These are phyloP conservation scores for Acanthamoeba healyi DNA, from an alignment of 208 protist species.

Conservation along the genomic window DNA sequence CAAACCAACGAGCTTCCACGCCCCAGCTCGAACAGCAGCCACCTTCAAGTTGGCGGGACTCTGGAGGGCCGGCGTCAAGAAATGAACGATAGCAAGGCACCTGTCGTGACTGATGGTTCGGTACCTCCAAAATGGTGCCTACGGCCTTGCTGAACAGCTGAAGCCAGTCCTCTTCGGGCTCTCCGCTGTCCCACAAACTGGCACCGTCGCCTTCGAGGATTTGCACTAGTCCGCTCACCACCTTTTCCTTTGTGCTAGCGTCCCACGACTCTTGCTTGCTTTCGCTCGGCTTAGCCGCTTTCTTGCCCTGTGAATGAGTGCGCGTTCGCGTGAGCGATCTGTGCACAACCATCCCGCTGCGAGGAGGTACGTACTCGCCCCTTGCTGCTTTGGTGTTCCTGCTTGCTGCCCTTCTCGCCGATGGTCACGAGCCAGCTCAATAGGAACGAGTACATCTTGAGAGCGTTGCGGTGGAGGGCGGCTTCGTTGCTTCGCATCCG, in stretches of 20 bases:
- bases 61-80: background rate
- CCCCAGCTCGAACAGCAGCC: background rate
- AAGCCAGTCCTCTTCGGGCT: conserved; percentile 55
- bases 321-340: too few relatives aligned
- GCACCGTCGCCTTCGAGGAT: conserved; percentile 35
- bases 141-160: conserved; percentile 34
- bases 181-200: conserved; percentile 52
- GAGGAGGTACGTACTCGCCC: background rate
- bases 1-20: background rate
- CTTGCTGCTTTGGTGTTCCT: background rate
- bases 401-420: conserved; percentile 59
- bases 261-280: conserved; percentile 59
- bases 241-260: conserved; percentile 46
- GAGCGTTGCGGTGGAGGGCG: background rate
- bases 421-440: conserved; percentile 41
- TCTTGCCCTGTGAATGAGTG: background rate
- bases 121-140: background rate
- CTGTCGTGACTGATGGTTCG: too few relatives aligned
- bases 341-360: too few relatives aligned
- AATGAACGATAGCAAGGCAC: background rate
- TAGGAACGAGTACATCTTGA: conserved; percentile 72
- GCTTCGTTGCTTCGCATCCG: background rate
- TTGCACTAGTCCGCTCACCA: background rate
- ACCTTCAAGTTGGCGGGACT: conserved; percentile 30
- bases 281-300: background rate